Base-by-base conservation (phyloP, 1,284 basidiomycete species). In the Sanghuangporus sanghuang region DNA sequence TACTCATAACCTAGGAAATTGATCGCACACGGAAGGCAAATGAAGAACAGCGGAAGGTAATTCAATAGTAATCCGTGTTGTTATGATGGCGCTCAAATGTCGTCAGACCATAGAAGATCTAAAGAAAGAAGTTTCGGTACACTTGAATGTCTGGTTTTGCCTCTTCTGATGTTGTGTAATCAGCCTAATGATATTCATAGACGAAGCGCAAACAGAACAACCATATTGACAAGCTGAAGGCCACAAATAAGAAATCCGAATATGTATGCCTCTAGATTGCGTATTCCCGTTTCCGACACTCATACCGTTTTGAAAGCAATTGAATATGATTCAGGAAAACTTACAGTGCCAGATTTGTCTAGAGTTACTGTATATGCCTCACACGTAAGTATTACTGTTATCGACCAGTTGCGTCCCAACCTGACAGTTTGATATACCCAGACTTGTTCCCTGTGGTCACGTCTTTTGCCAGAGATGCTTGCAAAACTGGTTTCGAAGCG, bases 261-360 rank as follows among this genome's bases (percentile, higher is more conserved):
- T 87, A 64, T 35, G 76, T 67, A 50, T 61, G 6, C 2, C 35
- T 57, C 35, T 36, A 32, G 27, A 32, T 11, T 9, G 7, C 48
- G 35, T 27, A 46, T 12, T 18, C 23, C 1, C 18, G 6, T 27
- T 18, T 12, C 32, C 21, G 40, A 59, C 52, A 18, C 54, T 54
- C 9, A 56, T 38, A 42, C 5, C 9, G 21, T 14, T 8, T n/a
- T 40, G 6, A 35, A 61, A 89, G 86, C 73, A 84, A 52, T 73
- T 89, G 7, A 71, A 77, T 16, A 76, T 75, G 6, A 78, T 90
- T 36, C 88, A 90, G 73, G 70, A 73, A 36, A 79, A 81, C 46
- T 70, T 88, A 18, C 84, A 84, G 67, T 91, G 89, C 70, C 87
- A 89, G 69, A 88, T 91, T 39, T 91, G 89, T 69, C 85, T 90